Evolutionary conservation across 164 flowering plant genomes (phyloP).

Genomic region (Hamamelis virginiana): DNA sequence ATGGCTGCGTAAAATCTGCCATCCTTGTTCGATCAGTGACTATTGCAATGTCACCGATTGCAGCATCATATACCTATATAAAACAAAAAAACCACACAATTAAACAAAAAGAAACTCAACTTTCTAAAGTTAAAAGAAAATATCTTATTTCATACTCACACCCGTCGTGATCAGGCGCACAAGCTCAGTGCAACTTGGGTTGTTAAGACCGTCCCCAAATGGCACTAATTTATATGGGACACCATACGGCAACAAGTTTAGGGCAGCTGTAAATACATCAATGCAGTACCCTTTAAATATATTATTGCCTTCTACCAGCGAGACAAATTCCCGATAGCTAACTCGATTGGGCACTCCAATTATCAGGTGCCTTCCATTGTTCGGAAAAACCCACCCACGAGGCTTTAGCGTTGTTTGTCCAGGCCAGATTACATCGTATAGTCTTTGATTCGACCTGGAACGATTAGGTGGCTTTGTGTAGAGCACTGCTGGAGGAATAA

Average conservation of each 20-base stretch:
- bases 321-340: conserved; percentile 58
- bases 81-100: conserved; percentile 7
- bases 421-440: conserved; percentile 65
- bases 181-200: conserved; percentile 58
- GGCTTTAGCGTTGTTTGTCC: conserved; percentile 59
- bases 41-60: conserved; percentile 77
- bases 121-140: neutral
- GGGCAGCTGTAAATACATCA: conserved; percentile 74
- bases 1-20: conserved; percentile 88
- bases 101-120: neutral
- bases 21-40: conserved; percentile 61
- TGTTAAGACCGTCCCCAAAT: conserved; percentile 63
- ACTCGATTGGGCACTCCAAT: conserved; percentile 74
- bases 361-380: conserved; percentile 55
- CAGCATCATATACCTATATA: conserved; percentile 69
- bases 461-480: conserved; percentile 38
- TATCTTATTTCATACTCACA: conserved; percentile 38
- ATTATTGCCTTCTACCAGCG: conserved; percentile 39
- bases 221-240: conserved; percentile 63
- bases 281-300: conserved; percentile 68
- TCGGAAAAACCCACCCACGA: conserved; percentile 88
- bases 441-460: conserved; percentile 32
- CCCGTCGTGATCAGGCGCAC: conserved; percentile 50
- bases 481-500: conserved; percentile 42
- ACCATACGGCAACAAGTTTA: conserved; percentile 67